phyloP scores from a whole-genome alignment of 352 stramenopile species.

The Pythium monospermum region DNA sequence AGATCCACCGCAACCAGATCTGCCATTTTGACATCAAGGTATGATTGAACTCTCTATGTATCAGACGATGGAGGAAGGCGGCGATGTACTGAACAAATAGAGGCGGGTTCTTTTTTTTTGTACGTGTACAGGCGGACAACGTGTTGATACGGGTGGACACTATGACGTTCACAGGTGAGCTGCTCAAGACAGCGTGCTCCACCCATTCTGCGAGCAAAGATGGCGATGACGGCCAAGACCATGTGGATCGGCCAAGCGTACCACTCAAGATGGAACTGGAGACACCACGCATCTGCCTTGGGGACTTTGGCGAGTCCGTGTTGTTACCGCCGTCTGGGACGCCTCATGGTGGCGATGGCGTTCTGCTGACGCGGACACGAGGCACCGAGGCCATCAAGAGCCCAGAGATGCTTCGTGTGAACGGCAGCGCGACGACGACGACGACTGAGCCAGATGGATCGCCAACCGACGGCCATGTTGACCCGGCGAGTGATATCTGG shows the following conservation, averaged over 20 bases:
- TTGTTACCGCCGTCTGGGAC: slow-evolving; percentile 9
- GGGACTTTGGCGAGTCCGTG: slow-evolving; percentile 70
- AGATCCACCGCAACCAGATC: slow-evolving; percentile 37
- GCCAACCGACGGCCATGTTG: slow-evolving; percentile 23
- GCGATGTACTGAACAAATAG: background rate
- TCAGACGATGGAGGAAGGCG: background rate
- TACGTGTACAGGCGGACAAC: slow-evolving; percentile 42
- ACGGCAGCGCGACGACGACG: slow-evolving; percentile 21
- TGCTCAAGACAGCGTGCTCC: slow-evolving; percentile 22
- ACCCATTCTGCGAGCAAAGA: too few species aligned
- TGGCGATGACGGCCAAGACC: background rate
- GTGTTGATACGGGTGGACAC: slow-evolving; percentile 41
- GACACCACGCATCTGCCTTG: slow-evolving; percentile 39
- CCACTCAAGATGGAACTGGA: too few species aligned
- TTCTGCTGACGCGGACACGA: slow-evolving; percentile 36
- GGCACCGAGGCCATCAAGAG: slow-evolving; percentile 78
- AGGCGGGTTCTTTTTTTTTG: background rate
- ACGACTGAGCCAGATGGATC: background rate
- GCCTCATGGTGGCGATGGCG: background rate
- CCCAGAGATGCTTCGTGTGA: slow-evolving; percentile 59
- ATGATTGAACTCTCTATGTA: background rate
- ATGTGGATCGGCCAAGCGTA: too few species aligned
- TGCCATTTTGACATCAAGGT: slow-evolving; percentile 77
- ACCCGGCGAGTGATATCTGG: slow-evolving; percentile 56
- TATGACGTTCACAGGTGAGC: slow-evolving; percentile 25